Evolutionary conservation across 23 red algal genomes (phyloP).

Genomic region (Gracilaria vermiculophylla): DNA sequence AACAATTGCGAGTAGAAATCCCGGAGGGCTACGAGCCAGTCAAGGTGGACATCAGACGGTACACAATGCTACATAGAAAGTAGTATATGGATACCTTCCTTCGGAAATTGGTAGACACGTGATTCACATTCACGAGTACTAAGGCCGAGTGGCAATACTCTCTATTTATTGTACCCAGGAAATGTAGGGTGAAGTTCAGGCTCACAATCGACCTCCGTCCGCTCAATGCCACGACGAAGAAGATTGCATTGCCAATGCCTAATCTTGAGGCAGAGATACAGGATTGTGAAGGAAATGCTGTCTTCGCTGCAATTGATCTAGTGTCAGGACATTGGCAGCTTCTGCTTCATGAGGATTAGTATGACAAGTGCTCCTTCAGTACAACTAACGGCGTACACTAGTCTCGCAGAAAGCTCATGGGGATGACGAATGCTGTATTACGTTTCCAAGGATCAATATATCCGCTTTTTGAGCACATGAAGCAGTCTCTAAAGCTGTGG

Average conservation of each 20-base stretch:
- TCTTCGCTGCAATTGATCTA: conserved; percentile 10
- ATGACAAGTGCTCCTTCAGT: background rate
- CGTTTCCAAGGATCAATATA: conserved; percentile 22
- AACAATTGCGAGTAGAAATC: background rate
- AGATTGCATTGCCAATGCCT: no score
- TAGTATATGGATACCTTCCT: background rate
- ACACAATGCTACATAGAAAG: background rate
- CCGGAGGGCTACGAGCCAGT: background rate
- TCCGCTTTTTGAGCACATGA: background rate
- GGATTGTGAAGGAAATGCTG: conserved; percentile 13
- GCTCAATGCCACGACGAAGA: conserved; percentile 26
- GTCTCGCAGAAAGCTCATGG: background rate
- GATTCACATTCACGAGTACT: background rate
- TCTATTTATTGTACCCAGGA: conserved; percentile 28
- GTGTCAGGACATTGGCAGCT: conserved; percentile 51
- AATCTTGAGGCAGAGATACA: conserved; percentile 18
- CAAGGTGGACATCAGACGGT: conserved; percentile 2
- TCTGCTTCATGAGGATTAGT: conserved; percentile 13
- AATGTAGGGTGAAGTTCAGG: background rate
- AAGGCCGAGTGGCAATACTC: conserved; percentile 1
- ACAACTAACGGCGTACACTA: background rate
- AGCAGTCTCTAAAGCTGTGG: conserved; percentile 10
- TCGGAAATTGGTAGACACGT: conserved; percentile 13
- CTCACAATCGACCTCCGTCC: conserved; percentile 47
- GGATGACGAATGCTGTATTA: conserved; percentile 14